Conservation (phyloP, 352 stramenopile species). For the Plasmopara viticola region DNA sequence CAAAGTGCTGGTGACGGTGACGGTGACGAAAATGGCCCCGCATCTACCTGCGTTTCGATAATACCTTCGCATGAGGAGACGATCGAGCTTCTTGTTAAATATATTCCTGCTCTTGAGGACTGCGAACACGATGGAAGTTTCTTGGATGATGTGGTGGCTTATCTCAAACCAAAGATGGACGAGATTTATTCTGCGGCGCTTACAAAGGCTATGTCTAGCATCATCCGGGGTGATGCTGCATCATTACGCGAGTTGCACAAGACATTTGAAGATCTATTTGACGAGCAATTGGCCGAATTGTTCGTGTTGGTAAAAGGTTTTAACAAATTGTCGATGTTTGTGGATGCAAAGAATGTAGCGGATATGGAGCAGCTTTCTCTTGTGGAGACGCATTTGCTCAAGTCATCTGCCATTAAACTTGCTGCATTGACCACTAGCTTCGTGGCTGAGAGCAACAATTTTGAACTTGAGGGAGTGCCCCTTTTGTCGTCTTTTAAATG, state of each 20-base stretch:
- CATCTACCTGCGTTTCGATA: slow-evolving; percentile 29
- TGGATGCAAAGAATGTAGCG: slow-evolving; percentile 38
- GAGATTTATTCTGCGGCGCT: slow-evolving; percentile 49
- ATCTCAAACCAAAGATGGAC: slow-evolving; percentile 38
- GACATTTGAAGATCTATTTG: slow-evolving; percentile 72
- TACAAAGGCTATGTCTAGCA: slow-evolving; percentile 45
- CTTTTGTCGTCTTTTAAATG: slow-evolving; percentile 18
- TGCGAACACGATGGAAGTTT: slow-evolving; percentile 62
- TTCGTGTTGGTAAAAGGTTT: slow-evolving; percentile 56
- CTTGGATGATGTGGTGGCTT: slow-evolving; percentile 38
- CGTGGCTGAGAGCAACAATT: slow-evolving; percentile 48
- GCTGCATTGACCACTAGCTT: slow-evolving; percentile 57
- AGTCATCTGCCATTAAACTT: slow-evolving; percentile 45
- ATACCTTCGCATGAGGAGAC: slow-evolving; percentile 39
- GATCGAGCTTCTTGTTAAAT: slow-evolving; percentile 35
- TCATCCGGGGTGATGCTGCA: slow-evolving; percentile 66
- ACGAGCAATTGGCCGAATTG: slow-evolving; percentile 48
- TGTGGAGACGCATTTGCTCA: slow-evolving; percentile 49
- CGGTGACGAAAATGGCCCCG: slow-evolving; percentile 9
- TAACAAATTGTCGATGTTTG: slow-evolving; percentile 58
- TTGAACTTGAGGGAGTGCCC: slow-evolving; percentile 52
- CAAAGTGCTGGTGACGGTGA: slow-evolving; percentile 9
- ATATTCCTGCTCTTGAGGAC: slow-evolving; percentile 45
- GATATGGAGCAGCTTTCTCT: slow-evolving; percentile 43
- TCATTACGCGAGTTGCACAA: slow-evolving; percentile 62